phyloP scores from a whole-genome alignment of 352 stramenopile genomes.

The Hyaloperonospora brassicae region DNA sequence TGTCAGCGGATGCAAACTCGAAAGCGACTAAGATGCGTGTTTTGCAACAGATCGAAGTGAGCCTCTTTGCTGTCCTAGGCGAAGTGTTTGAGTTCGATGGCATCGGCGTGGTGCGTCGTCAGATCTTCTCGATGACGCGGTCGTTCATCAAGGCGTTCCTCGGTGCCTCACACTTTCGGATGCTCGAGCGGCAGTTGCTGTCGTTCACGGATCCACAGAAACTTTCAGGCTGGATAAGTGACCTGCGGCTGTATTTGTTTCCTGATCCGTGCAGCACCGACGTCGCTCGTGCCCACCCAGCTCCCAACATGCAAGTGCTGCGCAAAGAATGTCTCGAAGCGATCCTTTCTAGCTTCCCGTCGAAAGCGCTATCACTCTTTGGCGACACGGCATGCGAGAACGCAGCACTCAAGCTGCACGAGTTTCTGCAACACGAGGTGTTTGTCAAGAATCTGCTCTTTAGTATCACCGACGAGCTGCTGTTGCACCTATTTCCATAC shows the following conservation, averaged over 20 bases:
- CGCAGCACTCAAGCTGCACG: slow-evolving; percentile 74
- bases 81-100: slow-evolving; percentile 84
- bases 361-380: slow-evolving; percentile 66
- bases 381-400: slow-evolving; percentile 67
- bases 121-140: slow-evolving; percentile 79
- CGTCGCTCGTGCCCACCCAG: slow-evolving; percentile 9
- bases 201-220: slow-evolving; percentile 70
- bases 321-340: slow-evolving; percentile 61
- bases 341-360: slow-evolving; percentile 63
- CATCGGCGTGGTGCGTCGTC: slow-evolving; percentile 66
- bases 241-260: slow-evolving; percentile 60
- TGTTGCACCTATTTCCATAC: slow-evolving; percentile 71
- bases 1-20: slow-evolving; percentile 52
- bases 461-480: slow-evolving; percentile 66
- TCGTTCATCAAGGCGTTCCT: slow-evolving; percentile 79
- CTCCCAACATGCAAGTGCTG: slow-evolving; percentile 41
- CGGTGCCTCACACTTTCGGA: slow-evolving; percentile 70
- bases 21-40: slow-evolving; percentile 79
- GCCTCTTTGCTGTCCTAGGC: slow-evolving; percentile 60
- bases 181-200: slow-evolving; percentile 73
- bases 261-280: slow-evolving; percentile 22
- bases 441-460: slow-evolving; percentile 84
- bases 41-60: slow-evolving; percentile 74
- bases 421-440: slow-evolving; percentile 83
- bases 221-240: slow-evolving; percentile 42